These are phyloP conservation scores for Themeda triandra DNA, from an alignment of 176 grass and related monocot genomes.

Conservation along the genomic window DNA sequence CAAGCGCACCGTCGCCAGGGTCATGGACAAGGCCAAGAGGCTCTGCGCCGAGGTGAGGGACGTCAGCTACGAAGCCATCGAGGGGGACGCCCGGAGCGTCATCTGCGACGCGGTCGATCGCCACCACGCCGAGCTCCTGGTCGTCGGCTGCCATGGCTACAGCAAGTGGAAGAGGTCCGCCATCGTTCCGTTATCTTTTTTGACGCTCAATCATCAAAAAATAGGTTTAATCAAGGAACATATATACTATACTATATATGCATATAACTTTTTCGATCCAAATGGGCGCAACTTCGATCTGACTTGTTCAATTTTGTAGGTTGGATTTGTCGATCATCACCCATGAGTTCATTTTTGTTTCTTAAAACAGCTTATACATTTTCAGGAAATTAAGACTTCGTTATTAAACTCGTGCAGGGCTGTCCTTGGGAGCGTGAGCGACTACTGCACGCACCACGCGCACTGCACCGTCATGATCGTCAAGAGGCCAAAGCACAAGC, in stretches of 20 bases:
- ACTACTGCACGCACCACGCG: slow-evolving; percentile 88
- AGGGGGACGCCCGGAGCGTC: slow-evolving; percentile 74
- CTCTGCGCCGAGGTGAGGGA: slow-evolving; percentile 56
- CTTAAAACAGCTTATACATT: too few relatives aligned
- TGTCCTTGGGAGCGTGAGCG: slow-evolving; percentile 84
- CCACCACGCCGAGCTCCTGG: slow-evolving; percentile 67
- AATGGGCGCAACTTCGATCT: not conserved
- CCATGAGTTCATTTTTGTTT: too few relatives aligned
- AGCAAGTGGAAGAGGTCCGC: slow-evolving; percentile 60
- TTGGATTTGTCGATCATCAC: too few relatives aligned
- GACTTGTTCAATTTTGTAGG: too few relatives aligned
- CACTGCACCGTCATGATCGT: slow-evolving; percentile 90
- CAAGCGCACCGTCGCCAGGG: slow-evolving; percentile 35
- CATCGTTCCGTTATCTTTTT: too few relatives aligned
- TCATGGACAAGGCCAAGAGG: slow-evolving; percentile 64
- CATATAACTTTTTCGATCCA: too few relatives aligned
- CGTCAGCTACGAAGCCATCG: slow-evolving; percentile 40
- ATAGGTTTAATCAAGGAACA: too few relatives aligned
- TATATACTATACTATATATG: too few relatives aligned
- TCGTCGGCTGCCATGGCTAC: slow-evolving; percentile 81
- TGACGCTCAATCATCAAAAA: too few relatives aligned
- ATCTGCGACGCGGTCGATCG: slow-evolving; percentile 79
- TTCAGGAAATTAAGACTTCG: too few relatives aligned
- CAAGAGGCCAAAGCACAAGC: slow-evolving; percentile 69
- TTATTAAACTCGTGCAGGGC: slow-evolving; percentile 36